Base-by-base conservation (phyloP, 495 filamentous ascomycete genomes). In the Hypoxylon rickii region DNA sequence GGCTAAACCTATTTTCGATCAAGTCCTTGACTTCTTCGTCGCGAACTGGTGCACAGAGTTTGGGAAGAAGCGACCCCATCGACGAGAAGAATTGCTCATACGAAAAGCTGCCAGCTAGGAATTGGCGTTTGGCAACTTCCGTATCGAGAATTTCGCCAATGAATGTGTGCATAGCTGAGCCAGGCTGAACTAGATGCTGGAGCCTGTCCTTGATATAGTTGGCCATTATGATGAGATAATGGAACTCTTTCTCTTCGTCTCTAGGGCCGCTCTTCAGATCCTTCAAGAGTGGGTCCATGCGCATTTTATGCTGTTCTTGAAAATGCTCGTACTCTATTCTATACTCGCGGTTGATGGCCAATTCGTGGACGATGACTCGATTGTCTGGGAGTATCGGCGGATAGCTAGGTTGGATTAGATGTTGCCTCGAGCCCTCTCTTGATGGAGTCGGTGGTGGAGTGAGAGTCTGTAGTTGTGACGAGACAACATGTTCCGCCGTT, bases 31-130 rank as follows among this genome's bases (percentile, higher is more conserved):
- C 89, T 63, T 90, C 86, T 7, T 82, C 85, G 57, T 98, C 94
- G 1, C 94, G 83, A 50, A 91, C 87, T 2, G 95, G 94, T 3
- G 94, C 92, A 69, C 94, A 98, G 15, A 98, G 87, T 62, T 89
- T 89, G 12, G 95, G 95, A n/a, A 98, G 78, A 32, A 98, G 85
- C 29, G 79, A 81, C 22, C 86, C 85, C 83, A 97, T 96, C 56
- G 93, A 92, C 2, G 84, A 77, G 74, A 97, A 97, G 74, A 98
- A 96, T 15, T 83, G 86, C 59, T 93, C 87, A 67, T 97, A 96
- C 0, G 95, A 96, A 68, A 97, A 98, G 39, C 83, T 82, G 11
- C 94, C 92, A 39, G 82, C 83, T 21, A 79, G 77, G 58, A 91
- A 90, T 63, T 97, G 90, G 32, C 80, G 83, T 31, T 81, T 75